Evolutionary conservation across 2,329 filamentous ascomycete species (phyloP).

Genomic region (Fusarium incarnatum): DNA sequence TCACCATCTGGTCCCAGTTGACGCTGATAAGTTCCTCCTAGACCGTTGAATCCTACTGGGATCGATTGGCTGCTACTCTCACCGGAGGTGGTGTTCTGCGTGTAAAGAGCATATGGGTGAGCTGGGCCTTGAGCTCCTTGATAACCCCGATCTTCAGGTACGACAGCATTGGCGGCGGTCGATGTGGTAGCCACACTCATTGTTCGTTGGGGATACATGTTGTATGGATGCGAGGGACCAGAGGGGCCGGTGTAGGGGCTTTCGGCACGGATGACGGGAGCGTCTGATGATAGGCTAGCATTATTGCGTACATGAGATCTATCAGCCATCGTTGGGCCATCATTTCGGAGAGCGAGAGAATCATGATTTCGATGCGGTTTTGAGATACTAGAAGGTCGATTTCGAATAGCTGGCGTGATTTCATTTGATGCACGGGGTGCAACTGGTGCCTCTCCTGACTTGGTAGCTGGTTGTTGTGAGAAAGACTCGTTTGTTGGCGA

Average conservation of each 20-base stretch:
- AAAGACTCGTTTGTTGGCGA: conserved; percentile 32
- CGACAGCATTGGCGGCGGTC: conserved; percentile 67
- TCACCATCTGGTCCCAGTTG: conserved; percentile 83
- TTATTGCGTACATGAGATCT: conserved; percentile 31
- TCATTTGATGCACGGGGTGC: conserved; percentile 35
- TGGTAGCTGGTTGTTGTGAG: conserved; percentile 10
- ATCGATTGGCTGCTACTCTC: conserved; percentile 64
- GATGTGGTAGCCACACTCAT: conserved; percentile 79
- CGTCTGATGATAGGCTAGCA: conserved; percentile 53
- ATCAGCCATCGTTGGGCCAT: conserved; percentile 52
- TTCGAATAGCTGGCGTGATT: conserved; percentile 37
- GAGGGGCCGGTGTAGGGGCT: conserved; percentile 77
- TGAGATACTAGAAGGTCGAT: conserved; percentile 65
- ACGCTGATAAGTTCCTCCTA: conserved; percentile 74
- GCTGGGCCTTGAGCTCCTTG: conserved; percentile 74
- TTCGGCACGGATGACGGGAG: conserved; percentile 59
- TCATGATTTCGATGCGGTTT: conserved; percentile 64
- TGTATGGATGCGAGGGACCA: conserved; percentile 85
- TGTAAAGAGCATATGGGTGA: conserved; percentile 88
- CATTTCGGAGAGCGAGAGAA: conserved; percentile 64
- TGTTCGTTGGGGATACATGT: conserved; percentile 81
- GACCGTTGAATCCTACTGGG: conserved; percentile 80
- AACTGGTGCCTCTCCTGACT: conserved; percentile 24
- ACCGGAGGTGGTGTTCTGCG: conserved; percentile 73
- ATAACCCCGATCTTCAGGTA: conserved; percentile 59